Percentiles rank a stretch among this genome's conserved stretches.
phyloP scores from a whole-genome alignment of 495 filamentous ascomycete species.

The Aspergillus heteromorphus region DNA sequence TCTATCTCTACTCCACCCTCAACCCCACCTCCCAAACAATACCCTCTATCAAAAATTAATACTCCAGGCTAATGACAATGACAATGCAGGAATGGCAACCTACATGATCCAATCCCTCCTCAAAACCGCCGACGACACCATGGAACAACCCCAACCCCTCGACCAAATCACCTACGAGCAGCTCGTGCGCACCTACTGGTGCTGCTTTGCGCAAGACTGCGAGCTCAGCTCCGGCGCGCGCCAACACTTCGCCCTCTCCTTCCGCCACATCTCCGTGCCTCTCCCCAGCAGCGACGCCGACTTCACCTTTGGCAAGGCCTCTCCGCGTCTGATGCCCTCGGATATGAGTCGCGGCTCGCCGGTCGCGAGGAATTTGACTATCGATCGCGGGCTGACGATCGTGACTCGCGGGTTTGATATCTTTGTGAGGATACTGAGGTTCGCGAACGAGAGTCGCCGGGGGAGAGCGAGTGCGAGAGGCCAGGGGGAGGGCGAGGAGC shows the following conservation, averaged over 20 bases:
- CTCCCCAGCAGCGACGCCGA: slow-evolving; percentile 39
- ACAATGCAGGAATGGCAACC: slow-evolving; percentile 43
- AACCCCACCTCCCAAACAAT: neutral
- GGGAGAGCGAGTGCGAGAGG: slow-evolving; percentile 23
- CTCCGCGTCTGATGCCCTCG: slow-evolving; percentile 30
- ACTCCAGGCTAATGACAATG: too few species aligned
- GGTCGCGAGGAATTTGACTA: slow-evolving; percentile 21
- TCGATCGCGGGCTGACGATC: slow-evolving; percentile 36
- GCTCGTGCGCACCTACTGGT: slow-evolving; percentile 43
- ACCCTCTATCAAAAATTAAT: too few species aligned
- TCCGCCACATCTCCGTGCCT: slow-evolving; percentile 39
- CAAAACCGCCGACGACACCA: slow-evolving; percentile 40
- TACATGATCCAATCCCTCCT: slow-evolving; percentile 45
- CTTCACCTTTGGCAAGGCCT: slow-evolving; percentile 31
- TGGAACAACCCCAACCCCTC: slow-evolving; percentile 35
- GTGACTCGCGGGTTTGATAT: slow-evolving; percentile 42
- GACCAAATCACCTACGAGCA: slow-evolving; percentile 40
- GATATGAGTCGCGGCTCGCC: slow-evolving; percentile 26
- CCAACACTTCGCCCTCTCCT: slow-evolving; percentile 40
- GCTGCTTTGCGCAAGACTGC: slow-evolving; percentile 42
- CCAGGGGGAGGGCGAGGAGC: slow-evolving; percentile 10
- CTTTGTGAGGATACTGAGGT: slow-evolving; percentile 39
- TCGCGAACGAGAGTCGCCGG: slow-evolving; percentile 40
- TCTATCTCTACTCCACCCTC: neutral
- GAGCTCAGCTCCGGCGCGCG: slow-evolving; percentile 41